phyloP scores from a whole-genome alignment of 192 early-diverging fungal species.

The Radiomyces spectabilis region DNA sequence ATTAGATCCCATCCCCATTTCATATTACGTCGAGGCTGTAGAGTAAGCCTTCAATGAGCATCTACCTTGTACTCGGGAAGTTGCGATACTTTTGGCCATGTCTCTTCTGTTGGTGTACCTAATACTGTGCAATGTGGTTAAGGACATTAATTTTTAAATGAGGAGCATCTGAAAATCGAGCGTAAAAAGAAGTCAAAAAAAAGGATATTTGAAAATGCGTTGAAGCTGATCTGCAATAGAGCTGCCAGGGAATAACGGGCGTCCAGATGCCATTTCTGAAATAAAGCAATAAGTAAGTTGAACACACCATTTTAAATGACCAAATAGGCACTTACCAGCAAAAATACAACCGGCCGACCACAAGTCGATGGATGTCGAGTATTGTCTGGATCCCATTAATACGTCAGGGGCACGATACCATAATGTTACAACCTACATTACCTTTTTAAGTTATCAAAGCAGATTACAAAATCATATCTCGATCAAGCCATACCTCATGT shows the following conservation, averaged over 20 bases:
- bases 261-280: constrained; percentile 81
- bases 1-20: background rate
- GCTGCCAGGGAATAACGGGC: constrained; percentile 86
- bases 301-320: background rate
- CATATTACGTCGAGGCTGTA: background rate
- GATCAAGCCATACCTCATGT: constrained; percentile 54
- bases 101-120: constrained; percentile 74
- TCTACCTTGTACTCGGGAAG: constrained; percentile 87
- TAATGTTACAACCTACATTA: constrained; percentile 74
- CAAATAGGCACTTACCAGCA: constrained; percentile 39
- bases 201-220: constrained; percentile 81
- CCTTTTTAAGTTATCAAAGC: background rate
- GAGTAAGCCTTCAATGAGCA: too few species aligned
- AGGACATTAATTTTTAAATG: too few species aligned
- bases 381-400: constrained; percentile 81
- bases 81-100: constrained; percentile 81
- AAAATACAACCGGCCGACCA: constrained; percentile 88
- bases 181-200: background rate
- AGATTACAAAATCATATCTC: background rate
- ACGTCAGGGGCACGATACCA: constrained; percentile 90
- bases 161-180: too few species aligned
- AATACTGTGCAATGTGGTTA: constrained; percentile 39
- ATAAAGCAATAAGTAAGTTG: background rate
- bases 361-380: constrained; percentile 81
- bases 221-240: constrained; percentile 83